Evolutionary conservation across 108 stramenopile genomes (phyloP).

Genomic region (Heterococcus sp.): DNA sequence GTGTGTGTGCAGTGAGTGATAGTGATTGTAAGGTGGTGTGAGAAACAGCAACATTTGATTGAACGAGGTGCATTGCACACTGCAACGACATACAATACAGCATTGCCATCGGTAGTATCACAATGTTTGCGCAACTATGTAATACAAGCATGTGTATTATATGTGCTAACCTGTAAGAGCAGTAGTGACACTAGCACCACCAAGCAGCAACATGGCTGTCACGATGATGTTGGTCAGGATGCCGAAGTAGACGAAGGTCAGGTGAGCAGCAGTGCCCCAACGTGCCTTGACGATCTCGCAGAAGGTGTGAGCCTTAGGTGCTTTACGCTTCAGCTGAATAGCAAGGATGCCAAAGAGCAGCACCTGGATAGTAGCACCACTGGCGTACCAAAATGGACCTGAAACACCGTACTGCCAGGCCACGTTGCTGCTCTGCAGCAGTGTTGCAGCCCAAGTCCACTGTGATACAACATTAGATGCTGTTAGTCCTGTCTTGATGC

Average conservation of each 20-base stretch:
- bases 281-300: conserved; percentile 85
- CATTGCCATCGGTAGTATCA: too few relatives aligned
- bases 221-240: conserved; percentile 75
- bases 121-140: too few relatives aligned
- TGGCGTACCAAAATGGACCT: conserved; percentile 80
- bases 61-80: too few relatives aligned
- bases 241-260: conserved; percentile 83
- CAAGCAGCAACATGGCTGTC: conserved; percentile 89
- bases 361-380: conserved; percentile 86
- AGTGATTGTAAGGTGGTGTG: too few relatives aligned
- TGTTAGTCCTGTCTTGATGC: conserved; percentile 83
- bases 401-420: conserved; percentile 85
- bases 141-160: too few relatives aligned
- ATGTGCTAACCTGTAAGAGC: too few relatives aligned
- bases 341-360: conserved; percentile 86
- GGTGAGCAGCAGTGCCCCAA: conserved; percentile 79
- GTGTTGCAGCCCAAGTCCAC: conserved; percentile 93
- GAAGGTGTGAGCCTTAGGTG: conserved; percentile 83
- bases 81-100: too few relatives aligned
- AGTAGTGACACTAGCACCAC: conserved; percentile 82
- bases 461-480: conserved; percentile 81
- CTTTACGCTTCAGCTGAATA: conserved; percentile 80
- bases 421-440: conserved; percentile 87
- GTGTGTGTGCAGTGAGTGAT: too few relatives aligned
- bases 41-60: too few relatives aligned